These are phyloP conservation scores for Annulohypoxylon moriforme DNA, from an alignment of 495 filamentous ascomycete species.

Conservation along the genomic window DNA sequence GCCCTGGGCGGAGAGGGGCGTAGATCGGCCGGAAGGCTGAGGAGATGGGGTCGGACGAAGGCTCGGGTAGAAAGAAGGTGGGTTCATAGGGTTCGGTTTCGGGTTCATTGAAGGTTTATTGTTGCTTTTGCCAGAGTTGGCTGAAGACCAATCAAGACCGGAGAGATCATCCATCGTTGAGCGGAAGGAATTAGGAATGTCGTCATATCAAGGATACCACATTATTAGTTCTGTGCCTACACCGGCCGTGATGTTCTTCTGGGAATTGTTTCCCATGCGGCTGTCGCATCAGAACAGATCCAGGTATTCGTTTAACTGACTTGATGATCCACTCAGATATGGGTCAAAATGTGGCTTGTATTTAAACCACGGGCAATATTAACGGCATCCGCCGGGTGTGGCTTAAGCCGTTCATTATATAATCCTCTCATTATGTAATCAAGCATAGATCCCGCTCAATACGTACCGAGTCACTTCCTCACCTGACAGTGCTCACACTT, in stretches of 20 bases:
- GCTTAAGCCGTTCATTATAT: slow-evolving; percentile 4
- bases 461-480: too few species aligned
- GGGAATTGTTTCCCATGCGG: slow-evolving; percentile 30
- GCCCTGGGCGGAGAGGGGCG: slow-evolving; percentile 69
- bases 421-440: too few species aligned
- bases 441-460: background rate
- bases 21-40: slow-evolving; percentile 72
- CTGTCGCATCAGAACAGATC: slow-evolving; percentile 31
- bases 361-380: background rate
- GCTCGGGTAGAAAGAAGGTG: slow-evolving; percentile 67
- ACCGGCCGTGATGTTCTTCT: slow-evolving; percentile 22
- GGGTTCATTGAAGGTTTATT: slow-evolving; percentile 58
- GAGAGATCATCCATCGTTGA: slow-evolving; percentile 66
- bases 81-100: slow-evolving; percentile 56
- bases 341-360: slow-evolving; percentile 27
- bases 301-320: background rate
- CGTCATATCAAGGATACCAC: slow-evolving; percentile 43
- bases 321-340: background rate
- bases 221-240: slow-evolving; percentile 29
- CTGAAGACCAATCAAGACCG: slow-evolving; percentile 63
- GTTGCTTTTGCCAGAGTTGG: slow-evolving; percentile 51
- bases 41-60: slow-evolving; percentile 71
- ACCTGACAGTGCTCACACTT: background rate
- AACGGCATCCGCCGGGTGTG: background rate
- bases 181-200: slow-evolving; percentile 15